Conservation (phyloP, 176 grass and related monocot species). For the Raddia guianensis region DNA sequence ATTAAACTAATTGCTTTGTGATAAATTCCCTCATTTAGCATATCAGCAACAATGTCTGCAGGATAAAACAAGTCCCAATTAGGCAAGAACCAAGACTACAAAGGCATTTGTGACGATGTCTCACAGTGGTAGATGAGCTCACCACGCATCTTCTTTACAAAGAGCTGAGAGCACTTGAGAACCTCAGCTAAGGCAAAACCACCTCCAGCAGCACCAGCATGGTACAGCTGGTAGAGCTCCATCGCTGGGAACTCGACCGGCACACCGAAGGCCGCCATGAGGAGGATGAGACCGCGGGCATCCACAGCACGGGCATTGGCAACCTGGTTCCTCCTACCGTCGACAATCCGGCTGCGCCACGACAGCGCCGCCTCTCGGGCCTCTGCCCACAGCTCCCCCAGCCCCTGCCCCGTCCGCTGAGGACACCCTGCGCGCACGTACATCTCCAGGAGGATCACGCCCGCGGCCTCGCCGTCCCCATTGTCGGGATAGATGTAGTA, state of each 20-base stretch:
- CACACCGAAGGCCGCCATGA: conserved; percentile 54
- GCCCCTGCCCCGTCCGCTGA: not conserved
- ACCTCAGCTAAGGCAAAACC: conserved; percentile 41
- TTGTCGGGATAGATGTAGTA: conserved; percentile 54
- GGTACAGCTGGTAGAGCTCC: conserved; percentile 47
- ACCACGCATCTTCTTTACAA: conserved; percentile 52
- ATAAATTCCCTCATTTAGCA: conserved; percentile 56
- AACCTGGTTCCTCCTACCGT: conserved; percentile 31
- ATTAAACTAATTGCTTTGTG: conserved; percentile 44
- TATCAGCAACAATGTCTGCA: conserved; percentile 56
- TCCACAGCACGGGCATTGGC: conserved; percentile 41
- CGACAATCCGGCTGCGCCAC: conserved; percentile 54
- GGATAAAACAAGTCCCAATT: not conserved
- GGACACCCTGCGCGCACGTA: conserved; percentile 62
- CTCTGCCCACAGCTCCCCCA: conserved; percentile 26
- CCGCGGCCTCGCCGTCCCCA: conserved; percentile 46
- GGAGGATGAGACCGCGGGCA: conserved; percentile 54
- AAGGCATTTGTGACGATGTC: not conserved
- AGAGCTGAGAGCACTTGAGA: conserved; percentile 50
- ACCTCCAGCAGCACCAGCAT: conserved; percentile 22
- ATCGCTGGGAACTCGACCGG: conserved; percentile 44
- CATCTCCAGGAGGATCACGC: conserved; percentile 61
- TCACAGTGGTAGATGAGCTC: not conserved
- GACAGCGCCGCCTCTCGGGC: conserved; percentile 46
- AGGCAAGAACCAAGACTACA: not conserved